phyloP scores from a whole-genome alignment of 345 rosid species.

The Eucalyptus pauciflora region DNA sequence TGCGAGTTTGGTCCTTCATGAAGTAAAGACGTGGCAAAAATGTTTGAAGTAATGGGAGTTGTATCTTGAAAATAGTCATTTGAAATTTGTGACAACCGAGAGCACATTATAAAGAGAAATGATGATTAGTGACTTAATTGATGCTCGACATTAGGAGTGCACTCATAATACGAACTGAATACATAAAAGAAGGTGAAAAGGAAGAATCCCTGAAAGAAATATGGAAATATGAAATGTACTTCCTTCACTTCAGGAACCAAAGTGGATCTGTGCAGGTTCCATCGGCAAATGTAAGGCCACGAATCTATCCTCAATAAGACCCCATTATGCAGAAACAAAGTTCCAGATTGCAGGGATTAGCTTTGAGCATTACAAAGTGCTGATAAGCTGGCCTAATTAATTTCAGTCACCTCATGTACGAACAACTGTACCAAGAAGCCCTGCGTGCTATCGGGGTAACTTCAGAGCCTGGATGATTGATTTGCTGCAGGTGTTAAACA shows the following conservation, averaged over 20 bases:
- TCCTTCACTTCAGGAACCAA: slow-evolving; percentile 64
- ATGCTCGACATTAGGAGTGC: background rate
- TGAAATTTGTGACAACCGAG: background rate
- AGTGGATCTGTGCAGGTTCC: slow-evolving; percentile 93
- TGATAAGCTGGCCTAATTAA: slow-evolving; percentile 59
- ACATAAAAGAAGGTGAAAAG: slow-evolving; percentile 22
- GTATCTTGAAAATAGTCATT: background rate
- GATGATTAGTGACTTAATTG: background rate
- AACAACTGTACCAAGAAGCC: slow-evolving; percentile 54
- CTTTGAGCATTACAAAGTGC: slow-evolving; percentile 74
- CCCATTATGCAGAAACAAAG: slow-evolving; percentile 64
- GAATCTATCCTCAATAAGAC: slow-evolving; percentile 49
- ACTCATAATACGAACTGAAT: background rate
- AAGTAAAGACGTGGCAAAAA: background rate
- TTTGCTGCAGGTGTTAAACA: slow-evolving; percentile 53
- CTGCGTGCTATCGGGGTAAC: slow-evolving; percentile 86
- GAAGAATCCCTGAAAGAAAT: slow-evolving; percentile 25
- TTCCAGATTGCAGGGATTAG: slow-evolving; percentile 73
- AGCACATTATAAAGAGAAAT: background rate
- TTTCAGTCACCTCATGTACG: slow-evolving; percentile 37
- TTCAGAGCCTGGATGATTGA: slow-evolving; percentile 81
- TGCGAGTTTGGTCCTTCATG: background rate
- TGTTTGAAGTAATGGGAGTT: background rate
- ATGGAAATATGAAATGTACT: slow-evolving; percentile 29
- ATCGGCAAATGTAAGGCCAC: slow-evolving; percentile 49